Base-by-base conservation (phyloP, 2,329 filamentous ascomycete genomes). In the Colletotrichum sp. region DNA sequence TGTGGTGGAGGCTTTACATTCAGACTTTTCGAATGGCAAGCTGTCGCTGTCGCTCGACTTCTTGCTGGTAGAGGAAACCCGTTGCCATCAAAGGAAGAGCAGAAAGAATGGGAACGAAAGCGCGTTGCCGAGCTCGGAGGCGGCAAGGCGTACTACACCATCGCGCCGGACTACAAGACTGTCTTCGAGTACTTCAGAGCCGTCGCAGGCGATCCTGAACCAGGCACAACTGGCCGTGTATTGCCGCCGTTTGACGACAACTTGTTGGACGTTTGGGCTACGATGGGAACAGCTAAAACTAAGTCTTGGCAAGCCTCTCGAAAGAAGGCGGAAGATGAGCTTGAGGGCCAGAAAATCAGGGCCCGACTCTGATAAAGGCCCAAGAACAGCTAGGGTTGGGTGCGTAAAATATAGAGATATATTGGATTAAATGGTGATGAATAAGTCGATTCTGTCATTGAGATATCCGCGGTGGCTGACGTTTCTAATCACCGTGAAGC, bases 181-280 rank as follows among this genome's bases (percentile, higher is more conserved):
- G 86, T 84, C 70, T 87, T 86, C 65, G 82, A 85, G 70, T 81
- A 83, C 4, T 78, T 89, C 16, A 81, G 85, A 1, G 72, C 74
- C 6, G 79, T 88, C 30, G 86, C 87, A 0, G 86, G 87, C 0
- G 82, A 87, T 8, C 86, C 87, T 4, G 79, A 78, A 0, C 78
- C 81, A 7, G 84, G 83, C 0, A 82, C 82, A 5, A 83, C 82
- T 0, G 87, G 86, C 0, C 82, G 86, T 8, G 78, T 78, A 13
- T 76, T 89, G 34, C 86, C 86, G 3, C 81, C 79, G 3, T 89
- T 88, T 68, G 83, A 88, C 14, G 81, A 81, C 30, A 81, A 81
- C 26, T 87, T 85, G 85, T 70, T 82, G 3, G 80, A 82, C 3
- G 52, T 81, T 6, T 84, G 82, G 82, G 78, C 78, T 30, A 78